phyloP scores from a whole-genome alignment of 805 yeast species.

The Lipomyces mesembrius region DNA sequence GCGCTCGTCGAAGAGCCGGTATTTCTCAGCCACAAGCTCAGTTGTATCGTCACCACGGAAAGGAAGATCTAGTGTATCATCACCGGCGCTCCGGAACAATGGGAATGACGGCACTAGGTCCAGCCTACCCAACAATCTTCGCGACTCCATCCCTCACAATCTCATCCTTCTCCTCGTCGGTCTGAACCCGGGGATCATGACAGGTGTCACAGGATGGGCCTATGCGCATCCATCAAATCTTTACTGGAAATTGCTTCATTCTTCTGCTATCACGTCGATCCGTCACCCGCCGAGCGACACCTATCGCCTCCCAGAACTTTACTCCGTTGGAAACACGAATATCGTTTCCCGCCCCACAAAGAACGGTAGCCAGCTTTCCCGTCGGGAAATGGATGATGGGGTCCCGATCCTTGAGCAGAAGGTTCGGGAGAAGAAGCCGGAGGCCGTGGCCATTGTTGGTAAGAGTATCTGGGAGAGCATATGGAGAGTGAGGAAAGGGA shows the following conservation, averaged over 20 bases:
- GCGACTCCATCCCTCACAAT: constrained; percentile 38
- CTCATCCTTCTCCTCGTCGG: constrained; percentile 64
- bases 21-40: no score
- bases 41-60: no score
- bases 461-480: constrained; percentile 75
- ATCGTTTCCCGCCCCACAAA: constrained; percentile 67
- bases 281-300: constrained; percentile 50
- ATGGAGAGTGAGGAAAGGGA: constrained; percentile 47
- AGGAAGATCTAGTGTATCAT: no score
- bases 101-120: no score
- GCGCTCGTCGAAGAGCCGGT: no score
- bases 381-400: constrained; percentile 57
- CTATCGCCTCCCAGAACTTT: constrained; percentile 48
- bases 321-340: constrained; percentile 70
- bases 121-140: no score
- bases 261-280: constrained; percentile 52
- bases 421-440: constrained; percentile 49
- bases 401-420: constrained; percentile 58
- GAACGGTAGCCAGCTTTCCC: constrained; percentile 58
- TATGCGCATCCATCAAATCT: constrained; percentile 72
- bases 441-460: constrained; percentile 63
- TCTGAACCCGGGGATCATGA: constrained; percentile 70
- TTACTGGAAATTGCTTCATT: constrained; percentile 68
- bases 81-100: no score
- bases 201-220: constrained; percentile 66